These are phyloP conservation scores for Tylopilus sp. DNA, from an alignment of 768 basidiomycete species.

Conservation along the genomic window DNA sequence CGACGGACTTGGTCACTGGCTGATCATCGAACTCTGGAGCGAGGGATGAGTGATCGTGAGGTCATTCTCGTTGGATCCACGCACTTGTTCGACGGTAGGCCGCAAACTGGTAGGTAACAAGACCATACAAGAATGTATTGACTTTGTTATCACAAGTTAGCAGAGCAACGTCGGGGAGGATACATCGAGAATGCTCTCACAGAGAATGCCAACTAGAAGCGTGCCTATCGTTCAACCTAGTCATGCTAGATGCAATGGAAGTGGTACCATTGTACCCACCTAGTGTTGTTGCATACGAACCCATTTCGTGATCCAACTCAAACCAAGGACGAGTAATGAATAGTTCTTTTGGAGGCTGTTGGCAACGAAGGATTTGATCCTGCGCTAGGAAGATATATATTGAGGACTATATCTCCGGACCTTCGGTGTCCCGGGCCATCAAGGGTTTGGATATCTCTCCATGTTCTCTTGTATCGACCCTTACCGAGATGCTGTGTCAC, in stretches of 20 bases:
- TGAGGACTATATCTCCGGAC: not conserved
- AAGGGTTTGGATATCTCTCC: too few species aligned
- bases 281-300: not conserved
- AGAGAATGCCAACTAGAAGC: not conserved
- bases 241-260: not conserved
- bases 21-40: not conserved
- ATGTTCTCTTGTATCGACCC: too few species aligned
- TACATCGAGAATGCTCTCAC: not conserved
- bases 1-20: not conserved
- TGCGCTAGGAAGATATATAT: not conserved
- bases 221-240: not conserved
- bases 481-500: too few species aligned
- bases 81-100: not conserved
- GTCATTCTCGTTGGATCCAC: not conserved
- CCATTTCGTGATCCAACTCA: not conserved
- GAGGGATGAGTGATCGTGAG: not conserved
- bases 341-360: not conserved
- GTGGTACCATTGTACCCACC: not conserved
- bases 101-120: slow-evolving; percentile 11
- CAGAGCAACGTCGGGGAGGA: too few species aligned
- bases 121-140: slow-evolving; percentile 34
- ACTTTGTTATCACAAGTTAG: slow-evolving; percentile 1
- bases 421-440: not conserved
- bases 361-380: too few species aligned
- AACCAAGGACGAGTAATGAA: not conserved